These are phyloP conservation scores for Corniculantispora saksenae DNA, from an alignment of 2,329 filamentous ascomycete species.

Conservation along the genomic window DNA sequence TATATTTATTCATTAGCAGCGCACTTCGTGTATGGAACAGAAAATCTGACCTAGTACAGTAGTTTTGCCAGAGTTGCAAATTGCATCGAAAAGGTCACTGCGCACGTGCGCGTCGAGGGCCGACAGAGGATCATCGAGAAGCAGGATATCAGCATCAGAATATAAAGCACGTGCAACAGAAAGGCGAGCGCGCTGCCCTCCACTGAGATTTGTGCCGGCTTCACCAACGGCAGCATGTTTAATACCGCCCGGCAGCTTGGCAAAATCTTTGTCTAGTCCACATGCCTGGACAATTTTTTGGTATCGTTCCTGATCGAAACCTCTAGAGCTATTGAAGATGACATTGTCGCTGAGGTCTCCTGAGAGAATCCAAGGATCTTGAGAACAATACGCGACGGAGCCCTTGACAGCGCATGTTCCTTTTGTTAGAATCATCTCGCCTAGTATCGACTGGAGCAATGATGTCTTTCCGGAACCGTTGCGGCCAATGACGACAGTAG, in stretches of 20 bases:
- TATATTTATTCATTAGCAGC: neutral
- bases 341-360: conserved; percentile 9
- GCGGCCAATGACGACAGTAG: neutral
- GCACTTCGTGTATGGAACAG: neutral
- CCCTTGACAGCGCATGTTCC: conserved; percentile 8
- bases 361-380: conserved; percentile 10
- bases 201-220: conserved; percentile 11
- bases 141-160: conserved; percentile 15
- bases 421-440: conserved; percentile 5
- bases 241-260: conserved; percentile 1
- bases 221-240: conserved; percentile 14
- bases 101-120: conserved; percentile 17
- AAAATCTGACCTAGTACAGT: conserved; percentile 1
- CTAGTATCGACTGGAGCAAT: conserved; percentile 9
- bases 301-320: neutral
- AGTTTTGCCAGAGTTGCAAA: neutral
- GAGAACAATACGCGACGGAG: conserved; percentile 10
- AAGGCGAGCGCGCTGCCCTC: conserved; percentile 12
- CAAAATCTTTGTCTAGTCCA: conserved; percentile 13
- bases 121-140: conserved; percentile 14
- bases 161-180: conserved; percentile 13
- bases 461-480: conserved; percentile 17
- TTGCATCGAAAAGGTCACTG: neutral
- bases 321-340: conserved; percentile 10
- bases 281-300: neutral